Evolutionary conservation across 495 filamentous ascomycete species (phyloP).

Genomic region (Trichodelitschia bisporula): DNA sequence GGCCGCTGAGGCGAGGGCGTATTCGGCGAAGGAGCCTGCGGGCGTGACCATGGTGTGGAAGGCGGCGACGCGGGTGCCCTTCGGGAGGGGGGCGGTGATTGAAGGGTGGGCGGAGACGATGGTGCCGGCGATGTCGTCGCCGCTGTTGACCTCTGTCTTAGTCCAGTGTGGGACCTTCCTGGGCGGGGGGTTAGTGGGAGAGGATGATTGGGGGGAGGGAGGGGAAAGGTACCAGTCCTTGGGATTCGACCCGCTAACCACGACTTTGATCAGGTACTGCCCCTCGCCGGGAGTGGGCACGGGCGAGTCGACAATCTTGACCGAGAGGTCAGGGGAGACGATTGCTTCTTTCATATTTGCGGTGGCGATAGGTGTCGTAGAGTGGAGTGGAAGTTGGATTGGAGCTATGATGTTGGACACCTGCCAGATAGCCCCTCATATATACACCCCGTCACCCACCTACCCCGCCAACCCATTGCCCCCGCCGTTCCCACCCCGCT

Average conservation of each 20-base stretch:
- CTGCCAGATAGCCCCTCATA: too few species aligned
- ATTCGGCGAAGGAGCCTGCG: constrained; percentile 43
- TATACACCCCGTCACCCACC: too few species aligned
- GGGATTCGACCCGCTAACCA: constrained; percentile 46
- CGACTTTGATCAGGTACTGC: constrained; percentile 46
- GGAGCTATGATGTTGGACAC: too few species aligned
- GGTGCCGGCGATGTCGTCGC: constrained; percentile 56
- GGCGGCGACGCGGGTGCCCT: constrained; percentile 43
- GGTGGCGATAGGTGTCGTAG: too few species aligned
- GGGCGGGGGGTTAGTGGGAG: constrained; percentile 1
- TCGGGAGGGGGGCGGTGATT: constrained; percentile 33
- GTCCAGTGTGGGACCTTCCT: constrained; percentile 17
- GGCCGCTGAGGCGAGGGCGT: constrained; percentile 35
- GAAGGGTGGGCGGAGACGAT: constrained; percentile 35
- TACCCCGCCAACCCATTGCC: too few species aligned
- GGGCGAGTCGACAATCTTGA: constrained; percentile 37
- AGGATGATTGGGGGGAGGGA: background rate
- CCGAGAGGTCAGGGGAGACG: constrained; percentile 24
- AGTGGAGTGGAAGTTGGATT: too few species aligned
- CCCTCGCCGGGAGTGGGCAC: constrained; percentile 32
- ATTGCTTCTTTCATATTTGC: constrained; percentile 39
- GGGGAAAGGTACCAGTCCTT: constrained; percentile 45
- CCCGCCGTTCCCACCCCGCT: too few species aligned
- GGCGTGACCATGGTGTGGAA: constrained; percentile 37
- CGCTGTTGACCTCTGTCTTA: constrained; percentile 21